These are phyloP conservation scores for Psilocybe subaeruginosa DNA, from an alignment of 768 basidiomycete genomes.

Conservation along the genomic window DNA sequence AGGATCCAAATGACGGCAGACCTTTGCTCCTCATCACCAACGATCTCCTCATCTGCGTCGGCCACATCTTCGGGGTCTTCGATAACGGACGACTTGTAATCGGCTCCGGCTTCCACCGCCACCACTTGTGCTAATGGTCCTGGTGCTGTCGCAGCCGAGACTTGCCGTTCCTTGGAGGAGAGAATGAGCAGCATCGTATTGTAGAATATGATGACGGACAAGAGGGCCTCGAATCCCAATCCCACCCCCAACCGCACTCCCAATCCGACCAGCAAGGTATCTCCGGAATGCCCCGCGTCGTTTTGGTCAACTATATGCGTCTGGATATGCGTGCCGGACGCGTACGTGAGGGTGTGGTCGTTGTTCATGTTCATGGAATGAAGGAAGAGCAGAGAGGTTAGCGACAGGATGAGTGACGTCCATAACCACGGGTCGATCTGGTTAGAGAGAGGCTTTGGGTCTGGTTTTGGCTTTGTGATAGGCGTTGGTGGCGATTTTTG, in stretches of 20 bases:
- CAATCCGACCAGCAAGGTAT: neutral
- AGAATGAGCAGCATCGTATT: constrained; percentile 12
- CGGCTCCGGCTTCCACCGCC: too few species aligned
- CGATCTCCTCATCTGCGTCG: neutral
- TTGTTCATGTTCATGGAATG: neutral
- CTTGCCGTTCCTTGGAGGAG: constrained; percentile 6
- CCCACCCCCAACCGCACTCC: neutral
- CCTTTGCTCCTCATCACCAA: neutral
- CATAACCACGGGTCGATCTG: constrained; percentile 14
- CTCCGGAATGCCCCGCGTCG: neutral
- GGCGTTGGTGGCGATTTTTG: neutral
- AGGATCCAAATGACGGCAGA: constrained; percentile 5
- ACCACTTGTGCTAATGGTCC: too few species aligned
- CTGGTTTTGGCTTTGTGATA: neutral
- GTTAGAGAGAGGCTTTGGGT: constrained; percentile 6
- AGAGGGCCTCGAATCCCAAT: neutral
- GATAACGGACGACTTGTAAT: neutral
- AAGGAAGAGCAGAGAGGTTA: constrained; percentile 1
- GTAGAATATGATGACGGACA: constrained; percentile 8
- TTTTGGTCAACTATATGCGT: neutral
- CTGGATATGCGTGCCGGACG: neutral
- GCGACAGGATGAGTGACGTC: constrained; percentile 9
- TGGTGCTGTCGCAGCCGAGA: neutral
- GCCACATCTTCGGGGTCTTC: neutral
- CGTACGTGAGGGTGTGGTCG: neutral